Evolutionary conservation across 208 protist species (phyloP), one percentile per base, ranked within the genome.

Genomic region (Wallacemonas rigidus): DNA sequence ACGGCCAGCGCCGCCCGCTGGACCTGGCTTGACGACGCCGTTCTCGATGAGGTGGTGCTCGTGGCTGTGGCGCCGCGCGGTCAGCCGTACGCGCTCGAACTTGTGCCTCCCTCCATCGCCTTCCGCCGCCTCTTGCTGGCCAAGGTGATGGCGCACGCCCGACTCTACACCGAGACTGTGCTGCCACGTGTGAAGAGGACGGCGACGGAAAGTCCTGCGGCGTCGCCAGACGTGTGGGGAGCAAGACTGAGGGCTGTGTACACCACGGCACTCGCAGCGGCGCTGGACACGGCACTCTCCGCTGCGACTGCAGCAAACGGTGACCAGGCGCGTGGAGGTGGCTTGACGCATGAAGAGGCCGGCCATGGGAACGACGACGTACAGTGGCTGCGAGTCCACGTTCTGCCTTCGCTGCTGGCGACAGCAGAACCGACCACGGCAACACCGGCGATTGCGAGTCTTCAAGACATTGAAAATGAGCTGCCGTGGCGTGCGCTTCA

Each of bases 11-110:
- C 41, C 35, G 7, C 35, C 26, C 7, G 35, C 15, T 68, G 44
- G 36, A n/a, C 39, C 36, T 77, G 78, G 67, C 39, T 87, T 1
- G 82, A 84, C 39, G 85, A 89, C 50, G 77, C 76, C 15, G 74
- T 90, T 50, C 63, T 93, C 39, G 85, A 93, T 36, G 88, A 93
- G 69, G 63, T 82, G 17, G 63, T 89, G 41, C 64, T 86, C 53
- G 69, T 93, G 15, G 85, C 76, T 9, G 67, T 93, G 17, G 72
- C 81, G 35, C 88, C 88, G 38, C 71, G 56, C 2, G 80, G 74
- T 0, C 75, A 84, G 75, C 85, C 88, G 36, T 81, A 89, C 62
- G 73, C 73, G 39, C 74, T 87, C 53, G 72, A 78, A 40, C 79
- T 93, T 9, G 64, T 93, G 7, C 76, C 74, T 7, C 85, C 81